phyloP scores from a whole-genome alignment of 371 early-diverging fungal species.

The Saksenaea oblongispora region DNA sequence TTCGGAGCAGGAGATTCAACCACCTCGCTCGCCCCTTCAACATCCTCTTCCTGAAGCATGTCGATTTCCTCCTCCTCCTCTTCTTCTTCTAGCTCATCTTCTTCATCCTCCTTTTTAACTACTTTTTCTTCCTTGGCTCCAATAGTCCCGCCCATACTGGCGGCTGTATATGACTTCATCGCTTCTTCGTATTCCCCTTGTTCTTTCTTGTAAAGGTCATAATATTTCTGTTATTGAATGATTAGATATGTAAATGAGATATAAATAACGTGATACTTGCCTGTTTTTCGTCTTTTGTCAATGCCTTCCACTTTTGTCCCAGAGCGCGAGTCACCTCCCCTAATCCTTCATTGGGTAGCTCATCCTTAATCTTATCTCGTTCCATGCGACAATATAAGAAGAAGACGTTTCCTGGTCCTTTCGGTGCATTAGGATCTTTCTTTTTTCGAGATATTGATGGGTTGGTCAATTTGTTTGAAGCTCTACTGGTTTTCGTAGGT shows the following conservation, averaged over 20 bases:
- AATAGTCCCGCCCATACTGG: background rate
- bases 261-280: slow-evolving; percentile 7
- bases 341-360: slow-evolving; percentile 46
- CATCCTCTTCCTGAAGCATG: slow-evolving; percentile 4
- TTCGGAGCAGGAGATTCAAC: background rate
- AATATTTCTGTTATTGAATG: slow-evolving; percentile 32
- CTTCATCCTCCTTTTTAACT: background rate
- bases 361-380: slow-evolving; percentile 54
- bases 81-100: background rate
- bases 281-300: slow-evolving; percentile 46
- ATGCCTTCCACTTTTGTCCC: slow-evolving; percentile 50
- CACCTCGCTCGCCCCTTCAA: background rate
- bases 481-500: slow-evolving; percentile 20
- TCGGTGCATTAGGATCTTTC: slow-evolving; percentile 65
- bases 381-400: slow-evolving; percentile 59
- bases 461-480: background rate
- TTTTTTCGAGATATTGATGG: slow-evolving; percentile 28
- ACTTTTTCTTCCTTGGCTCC: background rate
- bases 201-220: slow-evolving; percentile 45
- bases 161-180: slow-evolving; percentile 39
- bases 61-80: background rate
- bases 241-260: background rate
- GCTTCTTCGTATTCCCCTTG: slow-evolving; percentile 44
- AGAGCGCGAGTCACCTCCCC: slow-evolving; percentile 47
- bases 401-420: slow-evolving; percentile 64